A percentile compares a stretch with the other conserved stretches of the same genome.
Conservation (phyloP, 352 stramenopile genomes). For the Thalassiosira mediterranea region DNA sequence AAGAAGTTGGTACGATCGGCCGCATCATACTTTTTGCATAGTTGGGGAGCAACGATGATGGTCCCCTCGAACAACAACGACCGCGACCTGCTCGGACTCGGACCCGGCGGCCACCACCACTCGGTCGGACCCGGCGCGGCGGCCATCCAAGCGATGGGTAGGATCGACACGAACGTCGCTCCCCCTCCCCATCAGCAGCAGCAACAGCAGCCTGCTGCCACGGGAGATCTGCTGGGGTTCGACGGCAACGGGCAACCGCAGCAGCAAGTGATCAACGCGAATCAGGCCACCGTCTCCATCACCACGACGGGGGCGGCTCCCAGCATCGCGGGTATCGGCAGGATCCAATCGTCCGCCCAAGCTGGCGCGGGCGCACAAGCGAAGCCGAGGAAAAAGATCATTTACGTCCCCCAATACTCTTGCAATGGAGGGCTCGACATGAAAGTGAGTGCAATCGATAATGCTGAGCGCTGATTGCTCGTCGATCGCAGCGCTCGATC, state of each 20-base stretch:
- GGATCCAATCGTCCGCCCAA: constrained; percentile 32
- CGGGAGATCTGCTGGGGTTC: constrained; percentile 33
- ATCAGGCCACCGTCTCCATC: constrained; percentile 20
- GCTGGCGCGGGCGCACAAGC: neutral
- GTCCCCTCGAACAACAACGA: no score
- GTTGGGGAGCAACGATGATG: no score
- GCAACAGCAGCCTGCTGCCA: neutral
- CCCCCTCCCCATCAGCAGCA: neutral
- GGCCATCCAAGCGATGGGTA: constrained; percentile 21
- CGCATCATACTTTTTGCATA: no score
- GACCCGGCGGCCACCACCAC: neutral
- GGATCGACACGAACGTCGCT: constrained; percentile 20
- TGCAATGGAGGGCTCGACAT: constrained; percentile 52
- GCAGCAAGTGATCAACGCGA: constrained; percentile 23
- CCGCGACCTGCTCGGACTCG: no score
- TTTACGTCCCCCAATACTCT: constrained; percentile 49
- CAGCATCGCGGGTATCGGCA: constrained; percentile 42
- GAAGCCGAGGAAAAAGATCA: constrained; percentile 40
- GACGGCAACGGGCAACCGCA: neutral
- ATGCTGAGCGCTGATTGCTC: no score
- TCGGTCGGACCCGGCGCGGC: constrained; percentile 21
- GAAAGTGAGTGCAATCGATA: constrained; percentile 16
- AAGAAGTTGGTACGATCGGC: no score
- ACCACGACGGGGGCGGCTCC: constrained; percentile 31
- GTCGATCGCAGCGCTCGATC: no score